Percentiles rank a stretch among this genome's conserved stretches.
These are phyloP conservation scores for Phytophthora crassamura DNA, from an alignment of 352 stramenopile genomes.

Conservation along the genomic window DNA sequence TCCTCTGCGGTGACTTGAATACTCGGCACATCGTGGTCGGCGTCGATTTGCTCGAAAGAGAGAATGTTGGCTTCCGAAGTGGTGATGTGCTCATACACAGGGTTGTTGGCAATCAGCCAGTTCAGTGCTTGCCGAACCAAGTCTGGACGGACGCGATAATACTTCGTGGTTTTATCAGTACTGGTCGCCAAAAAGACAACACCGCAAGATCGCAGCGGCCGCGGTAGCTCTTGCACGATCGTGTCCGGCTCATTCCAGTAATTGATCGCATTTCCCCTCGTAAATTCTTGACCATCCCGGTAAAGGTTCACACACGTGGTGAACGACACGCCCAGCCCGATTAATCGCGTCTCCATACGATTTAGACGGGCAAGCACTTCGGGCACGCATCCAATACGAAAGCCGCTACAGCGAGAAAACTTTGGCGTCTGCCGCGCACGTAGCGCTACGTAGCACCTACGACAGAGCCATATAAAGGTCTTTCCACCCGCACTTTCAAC, in stretches of 20 bases:
- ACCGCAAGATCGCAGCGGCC: neutral
- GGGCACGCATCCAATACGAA: neutral
- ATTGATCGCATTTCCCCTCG: neutral
- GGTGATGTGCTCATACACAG: neutral
- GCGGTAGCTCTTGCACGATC: neutral
- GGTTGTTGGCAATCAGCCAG: slow-evolving; percentile 1
- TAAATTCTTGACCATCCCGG: neutral
- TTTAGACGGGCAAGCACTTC: neutral
- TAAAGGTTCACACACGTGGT: neutral
- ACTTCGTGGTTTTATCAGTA: neutral
- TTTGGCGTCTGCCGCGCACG: neutral
- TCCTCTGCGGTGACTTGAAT: neutral
- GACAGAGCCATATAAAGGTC: neutral
- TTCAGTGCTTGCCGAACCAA: neutral
- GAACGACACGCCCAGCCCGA: neutral
- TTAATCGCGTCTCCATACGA: neutral
- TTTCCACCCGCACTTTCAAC: neutral
- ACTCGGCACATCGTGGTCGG: neutral
- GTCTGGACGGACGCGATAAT: neutral
- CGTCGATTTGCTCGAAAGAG: neutral
- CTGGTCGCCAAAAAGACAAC: neutral
- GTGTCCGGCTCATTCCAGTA: neutral
- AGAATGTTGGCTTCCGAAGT: slow-evolving; percentile 1
- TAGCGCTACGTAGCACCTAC: neutral
- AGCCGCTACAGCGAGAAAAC: neutral